A percentile compares a stretch with the other conserved stretches of the same genome.
phyloP scores from a whole-genome alignment of 768 basidiomycete species.

The Roridomyces roridus region DNA sequence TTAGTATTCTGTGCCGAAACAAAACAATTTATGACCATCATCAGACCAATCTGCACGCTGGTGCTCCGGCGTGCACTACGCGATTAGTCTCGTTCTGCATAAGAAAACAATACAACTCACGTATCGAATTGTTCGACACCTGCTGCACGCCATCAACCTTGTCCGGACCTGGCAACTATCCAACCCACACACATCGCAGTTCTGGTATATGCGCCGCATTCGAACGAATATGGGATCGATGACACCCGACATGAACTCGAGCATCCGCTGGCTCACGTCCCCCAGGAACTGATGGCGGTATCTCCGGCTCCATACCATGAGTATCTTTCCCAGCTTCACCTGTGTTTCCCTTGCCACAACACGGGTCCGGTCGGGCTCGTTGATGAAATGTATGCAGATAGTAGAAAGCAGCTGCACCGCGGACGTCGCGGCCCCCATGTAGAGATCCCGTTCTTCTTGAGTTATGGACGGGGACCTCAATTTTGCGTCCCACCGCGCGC shows the following conservation, averaged over 20 bases:
- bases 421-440: neutral
- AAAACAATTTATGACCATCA: neutral
- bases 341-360: conserved; percentile 11
- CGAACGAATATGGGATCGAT: neutral
- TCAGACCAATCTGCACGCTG: neutral
- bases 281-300: conserved; percentile 14
- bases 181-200: conserved; percentile 21
- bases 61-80: neutral
- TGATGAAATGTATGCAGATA: conserved; percentile 15
- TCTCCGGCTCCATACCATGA: conserved; percentile 8
- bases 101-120: neutral
- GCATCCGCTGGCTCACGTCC: conserved; percentile 14
- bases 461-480: neutral
- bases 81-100: neutral
- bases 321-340: conserved; percentile 2
- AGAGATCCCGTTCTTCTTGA: neutral
- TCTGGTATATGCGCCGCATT: conserved; percentile 7
- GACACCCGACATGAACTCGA: neutral
- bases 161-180: conserved; percentile 10
- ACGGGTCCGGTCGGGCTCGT: neutral
- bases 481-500: conserved; percentile 19
- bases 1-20: too few species aligned
- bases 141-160: conserved; percentile 11
- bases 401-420: conserved; percentile 20
- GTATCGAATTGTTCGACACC: neutral